A percentile compares a stretch with the other conserved stretches of the same genome.
Conservation (phyloP, 1,139 yeast species). For the Yamadazyma atmosphaerica region DNA sequence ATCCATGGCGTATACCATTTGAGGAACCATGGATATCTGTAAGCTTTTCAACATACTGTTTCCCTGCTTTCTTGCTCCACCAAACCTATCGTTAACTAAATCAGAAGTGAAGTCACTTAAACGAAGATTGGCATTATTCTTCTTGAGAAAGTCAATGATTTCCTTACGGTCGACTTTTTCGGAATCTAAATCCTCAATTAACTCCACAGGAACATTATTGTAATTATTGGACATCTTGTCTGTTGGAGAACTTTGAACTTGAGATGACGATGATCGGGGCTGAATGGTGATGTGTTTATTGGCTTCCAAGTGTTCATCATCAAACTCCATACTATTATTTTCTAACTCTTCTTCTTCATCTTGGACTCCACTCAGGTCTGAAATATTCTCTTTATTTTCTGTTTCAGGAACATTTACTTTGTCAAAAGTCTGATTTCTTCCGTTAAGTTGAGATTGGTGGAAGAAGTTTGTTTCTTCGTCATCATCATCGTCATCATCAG, state of each 20-base stretch:
- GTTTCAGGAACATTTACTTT: no score
- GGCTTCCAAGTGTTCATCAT: conserved; percentile 1
- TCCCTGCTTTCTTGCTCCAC: background rate
- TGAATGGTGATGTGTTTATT: background rate
- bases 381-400: no score
- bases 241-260: conserved; percentile 1
- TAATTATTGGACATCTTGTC: background rate
- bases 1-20: conserved; percentile 10
- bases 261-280: conserved; percentile 3
- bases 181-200: background rate
- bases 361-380: no score
- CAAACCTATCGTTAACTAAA: background rate
- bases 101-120: background rate
- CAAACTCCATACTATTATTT: background rate
- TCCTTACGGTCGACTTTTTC: conserved; percentile 10
- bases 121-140: background rate
- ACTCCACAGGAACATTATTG: background rate
- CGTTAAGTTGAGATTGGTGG: no score
- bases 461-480: conserved; percentile 7
- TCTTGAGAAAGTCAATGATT: conserved; percentile 6
- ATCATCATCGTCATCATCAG: conserved; percentile 10
- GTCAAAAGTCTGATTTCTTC: no score
- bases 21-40: conserved; percentile 14
- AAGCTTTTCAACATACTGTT: conserved; percentile 6
- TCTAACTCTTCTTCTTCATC: background rate